Base-by-base conservation (phyloP, 176 grass and related monocot species). In the Pharus latifolius region DNA sequence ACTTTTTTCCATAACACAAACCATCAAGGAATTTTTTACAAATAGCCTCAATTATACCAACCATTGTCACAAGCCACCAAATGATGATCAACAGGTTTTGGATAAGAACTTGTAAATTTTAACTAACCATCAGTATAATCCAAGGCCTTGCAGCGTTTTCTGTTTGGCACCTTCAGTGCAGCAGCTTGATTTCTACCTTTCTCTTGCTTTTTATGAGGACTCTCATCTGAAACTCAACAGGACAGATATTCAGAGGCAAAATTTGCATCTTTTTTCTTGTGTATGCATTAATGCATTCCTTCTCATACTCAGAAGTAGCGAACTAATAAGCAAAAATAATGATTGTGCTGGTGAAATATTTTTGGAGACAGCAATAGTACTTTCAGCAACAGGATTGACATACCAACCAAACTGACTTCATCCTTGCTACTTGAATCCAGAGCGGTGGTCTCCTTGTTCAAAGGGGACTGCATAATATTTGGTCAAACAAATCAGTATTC, bases 131-230 rank as follows among this genome's bases (percentile, higher is more conserved):
- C 59, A 69, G 58, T 48, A 77, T 54, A 86, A 56, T 80, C 65
- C 63, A 89, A 48, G 16, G 38, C 80, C 56, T 84, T 94, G 86
- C 79, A 74, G 45, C 60, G 66, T 49, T 67, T 94, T 76, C 72
- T 73, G 33, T 56, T 86, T 50, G 79, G 66, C 23, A 56, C 75
- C 57, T 88, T 82, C 28, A 49, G 43, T 79, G 48, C 43, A 58
- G 56, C 63, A 79, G 31, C 75, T 68, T 83, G 56, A 41, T 85
- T 88, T 32, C 54, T 84, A 43, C 63, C 55, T 79, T 74, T 89
- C 44, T 45, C 44, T 61, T 94, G 75, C 61, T 85, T 86, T 78
- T 86, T 83, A 65, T 63, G 72, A 45, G 90, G 86, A 45, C 70
- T 89, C 44, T 80, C 74, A 63, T 83, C 90, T 89, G 80, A 64